Percentiles rank a stretch among this genome's conserved stretches.
These are phyloP conservation scores for Globisporangium okanoganense DNA, from an alignment of 352 stramenopile genomes.

Conservation along the genomic window DNA sequence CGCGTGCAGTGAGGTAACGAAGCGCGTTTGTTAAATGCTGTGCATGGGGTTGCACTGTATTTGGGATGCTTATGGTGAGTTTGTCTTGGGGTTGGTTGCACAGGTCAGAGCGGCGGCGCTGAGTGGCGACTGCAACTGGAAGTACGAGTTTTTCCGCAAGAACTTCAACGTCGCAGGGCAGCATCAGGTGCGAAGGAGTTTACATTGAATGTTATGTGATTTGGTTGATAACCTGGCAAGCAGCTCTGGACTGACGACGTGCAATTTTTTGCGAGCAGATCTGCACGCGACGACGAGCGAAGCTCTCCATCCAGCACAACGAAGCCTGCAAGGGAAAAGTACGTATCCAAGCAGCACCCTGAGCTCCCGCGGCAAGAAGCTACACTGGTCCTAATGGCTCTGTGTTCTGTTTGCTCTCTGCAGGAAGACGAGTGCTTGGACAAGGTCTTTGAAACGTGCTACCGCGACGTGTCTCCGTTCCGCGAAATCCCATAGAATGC, in stretches of 20 bases:
- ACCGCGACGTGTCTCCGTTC: slow-evolving; percentile 79
- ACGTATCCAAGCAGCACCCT: slow-evolving; percentile 8
- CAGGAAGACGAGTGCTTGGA: slow-evolving; percentile 85
- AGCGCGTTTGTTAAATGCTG: neutral
- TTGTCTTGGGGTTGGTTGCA: neutral
- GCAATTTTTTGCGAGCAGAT: slow-evolving; percentile 35
- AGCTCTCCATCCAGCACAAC: slow-evolving; percentile 77
- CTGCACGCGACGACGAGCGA: slow-evolving; percentile 87
- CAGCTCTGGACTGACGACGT: neutral
- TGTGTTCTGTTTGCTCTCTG: neutral
- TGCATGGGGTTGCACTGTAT: neutral
- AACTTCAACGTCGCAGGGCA: slow-evolving; percentile 89
- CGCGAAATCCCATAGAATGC: slow-evolving; percentile 70
- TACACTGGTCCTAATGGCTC: neutral
- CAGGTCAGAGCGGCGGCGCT: slow-evolving; percentile 70
- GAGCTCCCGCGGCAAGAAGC: neutral
- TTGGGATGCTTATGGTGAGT: neutral
- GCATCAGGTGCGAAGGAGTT: slow-evolving; percentile 60
- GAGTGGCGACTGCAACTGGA: slow-evolving; percentile 90
- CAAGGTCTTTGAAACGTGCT: slow-evolving; percentile 83
- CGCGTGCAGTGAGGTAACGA: slow-evolving; percentile 87
- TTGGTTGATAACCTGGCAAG: too few species aligned
- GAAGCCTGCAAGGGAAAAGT: slow-evolving; percentile 75
- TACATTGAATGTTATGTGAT: neutral
- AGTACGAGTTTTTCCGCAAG: slow-evolving; percentile 90